A percentile compares a stretch with the other conserved stretches of the same genome.
Evolutionary conservation across 352 stramenopile genomes (phyloP).

Genomic region (Saprolegnia parasitica): DNA sequence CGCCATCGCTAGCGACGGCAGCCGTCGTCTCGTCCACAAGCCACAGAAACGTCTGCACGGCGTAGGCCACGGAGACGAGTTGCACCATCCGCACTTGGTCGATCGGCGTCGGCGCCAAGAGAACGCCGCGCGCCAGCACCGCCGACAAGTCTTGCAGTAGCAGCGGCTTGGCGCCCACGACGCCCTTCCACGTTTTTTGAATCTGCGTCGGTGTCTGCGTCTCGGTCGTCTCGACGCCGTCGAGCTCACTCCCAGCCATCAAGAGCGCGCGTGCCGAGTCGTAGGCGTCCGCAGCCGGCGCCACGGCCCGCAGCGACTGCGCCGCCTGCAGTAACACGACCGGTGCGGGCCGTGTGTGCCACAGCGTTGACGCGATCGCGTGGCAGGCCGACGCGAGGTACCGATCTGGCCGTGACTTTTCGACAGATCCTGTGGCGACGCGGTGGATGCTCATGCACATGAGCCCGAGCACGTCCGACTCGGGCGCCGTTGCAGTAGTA

Average conservation of each 20-base stretch:
- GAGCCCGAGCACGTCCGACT: constrained; percentile 53
- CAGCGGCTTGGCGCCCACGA: constrained; percentile 48
- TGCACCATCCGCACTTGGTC: constrained; percentile 59
- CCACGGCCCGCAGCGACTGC: not conserved
- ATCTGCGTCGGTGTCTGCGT: constrained; percentile 76
- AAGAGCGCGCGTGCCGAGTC: not conserved
- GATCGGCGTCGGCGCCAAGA: constrained; percentile 50
- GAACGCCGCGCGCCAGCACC: constrained; percentile 62
- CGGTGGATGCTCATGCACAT: constrained; percentile 83
- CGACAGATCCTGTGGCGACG: constrained; percentile 72
- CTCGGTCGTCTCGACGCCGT: not conserved
- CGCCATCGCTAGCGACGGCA: not conserved
- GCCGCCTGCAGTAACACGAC: not conserved
- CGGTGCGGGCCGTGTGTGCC: constrained; percentile 44
- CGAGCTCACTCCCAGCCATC: not conserved
- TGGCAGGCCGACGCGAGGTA: constrained; percentile 73
- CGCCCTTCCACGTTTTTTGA: constrained; percentile 26
- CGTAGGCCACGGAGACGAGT: constrained; percentile 57
- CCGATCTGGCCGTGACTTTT: constrained; percentile 75
- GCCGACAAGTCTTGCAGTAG: constrained; percentile 68
- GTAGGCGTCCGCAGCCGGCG: not conserved
- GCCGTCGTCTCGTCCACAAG: constrained; percentile 30
- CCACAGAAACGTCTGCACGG: constrained; percentile 77
- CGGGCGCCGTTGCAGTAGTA: constrained; percentile 10
- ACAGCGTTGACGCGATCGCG: constrained; percentile 71